A percentile compares a stretch with the other conserved stretches of the same genome.
phyloP scores from a whole-genome alignment of 495 filamentous ascomycete species.

The Rostrohypoxylon terebratum region DNA sequence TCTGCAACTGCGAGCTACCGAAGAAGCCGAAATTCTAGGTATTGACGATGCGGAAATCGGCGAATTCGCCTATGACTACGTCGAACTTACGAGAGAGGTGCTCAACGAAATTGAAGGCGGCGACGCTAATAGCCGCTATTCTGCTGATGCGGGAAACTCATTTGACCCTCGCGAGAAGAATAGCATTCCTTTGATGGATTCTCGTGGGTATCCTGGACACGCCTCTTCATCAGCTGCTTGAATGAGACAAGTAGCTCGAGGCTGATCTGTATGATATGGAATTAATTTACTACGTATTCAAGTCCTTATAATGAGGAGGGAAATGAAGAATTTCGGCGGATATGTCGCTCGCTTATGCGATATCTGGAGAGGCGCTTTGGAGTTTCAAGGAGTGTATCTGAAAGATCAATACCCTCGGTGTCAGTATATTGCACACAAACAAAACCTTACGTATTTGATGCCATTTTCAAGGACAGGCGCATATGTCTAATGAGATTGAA shows the following conservation, averaged over 20 bases:
- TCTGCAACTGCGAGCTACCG: constrained; percentile 79
- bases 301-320: background rate
- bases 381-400: constrained; percentile 25
- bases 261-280: constrained; percentile 26
- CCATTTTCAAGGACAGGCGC: constrained; percentile 3
- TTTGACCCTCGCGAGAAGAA: constrained; percentile 53
- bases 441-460: constrained; percentile 13
- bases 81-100: constrained; percentile 90
- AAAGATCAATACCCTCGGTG: constrained; percentile 30
- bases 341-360: constrained; percentile 24
- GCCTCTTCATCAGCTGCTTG: constrained; percentile 30
- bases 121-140: constrained; percentile 57
- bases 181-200: constrained; percentile 52
- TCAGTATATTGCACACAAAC: constrained; percentile 14
- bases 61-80: constrained; percentile 98
- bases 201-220: constrained; percentile 41
- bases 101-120: constrained; percentile 67
- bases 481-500: constrained; percentile 17
- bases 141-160: constrained; percentile 39
- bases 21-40: constrained; percentile 89
- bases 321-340: constrained; percentile 14
- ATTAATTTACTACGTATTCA: constrained; percentile 16
- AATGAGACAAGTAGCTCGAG: background rate
- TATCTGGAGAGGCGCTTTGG: constrained; percentile 27
- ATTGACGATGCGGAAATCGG: constrained; percentile 97